These are phyloP conservation scores for Calonectria pseudoturangicola DNA, from an alignment of 2,329 filamentous ascomycete species.

Conservation along the genomic window DNA sequence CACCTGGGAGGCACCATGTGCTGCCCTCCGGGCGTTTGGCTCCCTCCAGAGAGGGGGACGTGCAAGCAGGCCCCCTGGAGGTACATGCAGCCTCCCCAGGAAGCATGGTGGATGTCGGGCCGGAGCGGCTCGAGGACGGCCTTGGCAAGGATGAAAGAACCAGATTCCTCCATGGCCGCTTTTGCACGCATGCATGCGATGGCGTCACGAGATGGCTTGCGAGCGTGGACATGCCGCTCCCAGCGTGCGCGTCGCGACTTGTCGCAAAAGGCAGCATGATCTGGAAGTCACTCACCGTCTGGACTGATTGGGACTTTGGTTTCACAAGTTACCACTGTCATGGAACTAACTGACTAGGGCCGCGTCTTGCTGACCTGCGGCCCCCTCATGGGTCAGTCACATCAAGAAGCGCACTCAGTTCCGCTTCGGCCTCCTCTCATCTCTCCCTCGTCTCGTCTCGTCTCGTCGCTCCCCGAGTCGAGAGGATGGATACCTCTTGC, in stretches of 20 bases:
- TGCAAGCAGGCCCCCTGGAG: constrained; percentile 6
- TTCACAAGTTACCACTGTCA: neutral
- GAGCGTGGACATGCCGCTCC: neutral
- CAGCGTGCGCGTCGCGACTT: no score
- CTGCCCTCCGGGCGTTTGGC: constrained; percentile 6
- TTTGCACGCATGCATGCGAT: constrained; percentile 22
- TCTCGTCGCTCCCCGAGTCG: neutral
- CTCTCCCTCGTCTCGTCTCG: neutral
- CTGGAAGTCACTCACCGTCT: neutral
- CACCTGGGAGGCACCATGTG: constrained; percentile 6
- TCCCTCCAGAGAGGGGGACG: constrained; percentile 12
- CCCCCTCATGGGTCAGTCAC: neutral
- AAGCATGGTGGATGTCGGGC: constrained; percentile 14
- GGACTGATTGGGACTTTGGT: neutral
- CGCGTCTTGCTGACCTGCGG: constrained; percentile 3
- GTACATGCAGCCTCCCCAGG: constrained; percentile 12
- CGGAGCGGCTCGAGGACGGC: constrained; percentile 16
- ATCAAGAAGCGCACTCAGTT: neutral
- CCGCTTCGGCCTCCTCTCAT: neutral
- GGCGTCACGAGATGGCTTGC: constrained; percentile 10
- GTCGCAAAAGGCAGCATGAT: neutral
- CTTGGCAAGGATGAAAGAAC: constrained; percentile 24
- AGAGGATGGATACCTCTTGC: neutral
- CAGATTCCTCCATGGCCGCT: neutral
- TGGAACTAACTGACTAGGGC: constrained; percentile 12